phyloP scores from a whole-genome alignment of 2,329 filamentous ascomycete species.

The Cryphonectria naterciae region DNA sequence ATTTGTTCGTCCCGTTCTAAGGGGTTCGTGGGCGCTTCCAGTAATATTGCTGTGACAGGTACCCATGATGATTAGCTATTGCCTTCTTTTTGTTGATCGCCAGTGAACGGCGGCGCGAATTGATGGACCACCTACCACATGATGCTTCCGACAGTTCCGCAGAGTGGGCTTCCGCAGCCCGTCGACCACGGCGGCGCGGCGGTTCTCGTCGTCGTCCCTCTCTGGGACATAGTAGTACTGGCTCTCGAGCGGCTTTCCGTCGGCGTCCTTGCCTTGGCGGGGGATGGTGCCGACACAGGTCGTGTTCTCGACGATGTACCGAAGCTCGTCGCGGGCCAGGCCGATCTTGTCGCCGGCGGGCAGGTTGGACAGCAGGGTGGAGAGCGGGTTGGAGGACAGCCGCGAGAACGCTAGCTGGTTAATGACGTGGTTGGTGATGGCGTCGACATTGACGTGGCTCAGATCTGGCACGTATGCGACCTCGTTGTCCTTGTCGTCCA shows the following conservation, averaged over 20 bases:
- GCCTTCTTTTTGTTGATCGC: neutral
- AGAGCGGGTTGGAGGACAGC: slow-evolving; percentile 87
- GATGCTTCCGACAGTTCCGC: slow-evolving; percentile 88
- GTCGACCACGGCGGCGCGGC: slow-evolving; percentile 81
- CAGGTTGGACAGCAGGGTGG: slow-evolving; percentile 85
- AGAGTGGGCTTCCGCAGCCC: slow-evolving; percentile 87
- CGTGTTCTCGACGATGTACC: slow-evolving; percentile 72
- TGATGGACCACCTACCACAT: slow-evolving; percentile 91
- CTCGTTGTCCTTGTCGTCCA: slow-evolving; percentile 36
- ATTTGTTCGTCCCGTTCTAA: slow-evolving; percentile 34
- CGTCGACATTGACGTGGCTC: slow-evolving; percentile 43
- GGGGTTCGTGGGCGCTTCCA: slow-evolving; percentile 69
- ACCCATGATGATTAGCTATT: slow-evolving; percentile 10
- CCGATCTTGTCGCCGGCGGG: slow-evolving; percentile 66
- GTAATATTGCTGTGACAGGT: slow-evolving; percentile 64
- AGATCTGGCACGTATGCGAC: slow-evolving; percentile 42
- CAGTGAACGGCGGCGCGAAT: no score
- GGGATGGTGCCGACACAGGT: slow-evolving; percentile 85
- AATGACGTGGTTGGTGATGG: slow-evolving; percentile 81
- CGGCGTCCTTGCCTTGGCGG: slow-evolving; percentile 92
- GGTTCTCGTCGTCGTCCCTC: slow-evolving; percentile 76
- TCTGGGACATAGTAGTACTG: slow-evolving; percentile 97
- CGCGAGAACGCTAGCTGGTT: slow-evolving; percentile 97
- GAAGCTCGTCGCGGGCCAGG: slow-evolving; percentile 67
- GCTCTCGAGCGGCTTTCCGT: slow-evolving; percentile 89